Evolutionary conservation across 257 asterid species (phyloP), one percentile per base, ranked within the genome.

Genomic region (Ocimum tenuiflorum): DNA sequence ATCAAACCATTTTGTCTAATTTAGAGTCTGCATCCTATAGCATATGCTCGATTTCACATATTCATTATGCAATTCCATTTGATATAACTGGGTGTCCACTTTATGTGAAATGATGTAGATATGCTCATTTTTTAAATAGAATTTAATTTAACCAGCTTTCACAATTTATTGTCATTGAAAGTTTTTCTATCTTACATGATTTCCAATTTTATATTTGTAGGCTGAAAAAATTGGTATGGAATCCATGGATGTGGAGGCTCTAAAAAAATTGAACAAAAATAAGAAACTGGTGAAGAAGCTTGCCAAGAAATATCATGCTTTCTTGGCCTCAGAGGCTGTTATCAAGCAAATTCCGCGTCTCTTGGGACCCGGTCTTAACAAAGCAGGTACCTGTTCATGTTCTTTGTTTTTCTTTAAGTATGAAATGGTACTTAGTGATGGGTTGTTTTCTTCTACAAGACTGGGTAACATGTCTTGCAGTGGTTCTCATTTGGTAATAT

Each of bases 201-300:
- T 8, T 42, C 14, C 13, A 17, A 42, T 7, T 10, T 15, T n/a
- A n/a, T 63, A 7, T 22, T 7, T 31, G 11, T 73, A 81, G 83
- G 86, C 83, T 7, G 77, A 64, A 18, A 78, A 81, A 70, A 73
- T 81, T 67, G 86, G 86, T 4, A 13, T 81, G 72, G 81, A 73
- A 19, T 81, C 83, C 62, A 81, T 81, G 86, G 86, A 81, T 56
- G 86, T 81, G 14, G 86, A 81, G 63, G 83, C 83, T 63, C 47
- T 81, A 38, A 81, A 81, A 67, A 81, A 81, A 46, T 19, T 81
- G 59, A 81, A 81, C 75, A 81, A 81, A 19, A 81, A 81, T 72
- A 81, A 81, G 75, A 81, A 81, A 43, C 63, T 81, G 72, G 86
- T 81, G 36, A 81, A 81, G 78, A 81, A 81, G 75, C 83, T 81